Percentiles rank a stretch among this genome's conserved stretches.
These are phyloP conservation scores for Phalaenopsis equestris DNA, from an alignment of 106 monocot species.

Conservation along the genomic window DNA sequence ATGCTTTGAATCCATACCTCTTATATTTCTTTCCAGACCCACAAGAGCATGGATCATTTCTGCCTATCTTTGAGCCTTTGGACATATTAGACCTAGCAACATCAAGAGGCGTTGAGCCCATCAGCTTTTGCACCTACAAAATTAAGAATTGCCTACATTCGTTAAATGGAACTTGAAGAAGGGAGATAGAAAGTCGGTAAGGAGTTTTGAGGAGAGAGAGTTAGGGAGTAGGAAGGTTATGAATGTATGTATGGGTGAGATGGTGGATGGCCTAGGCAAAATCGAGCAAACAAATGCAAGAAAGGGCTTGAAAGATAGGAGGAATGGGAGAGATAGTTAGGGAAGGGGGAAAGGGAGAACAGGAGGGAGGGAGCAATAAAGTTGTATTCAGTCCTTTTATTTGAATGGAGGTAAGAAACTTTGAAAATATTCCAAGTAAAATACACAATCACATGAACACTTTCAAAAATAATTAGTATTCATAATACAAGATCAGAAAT, in stretches of 20 bases:
- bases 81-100: slow-evolving; percentile 35
- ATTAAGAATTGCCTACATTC: background rate
- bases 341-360: background rate
- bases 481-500: background rate
- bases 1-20: slow-evolving; percentile 34
- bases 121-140: slow-evolving; percentile 80
- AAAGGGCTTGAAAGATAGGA: background rate
- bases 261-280: background rate
- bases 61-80: slow-evolving; percentile 63
- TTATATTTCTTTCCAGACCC: slow-evolving; percentile 92
- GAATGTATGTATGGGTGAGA: background rate
- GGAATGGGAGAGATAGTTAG: background rate
- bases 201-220: background rate
- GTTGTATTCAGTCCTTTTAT: background rate
- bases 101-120: slow-evolving; percentile 90
- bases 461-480: background rate
- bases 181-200: background rate
- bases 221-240: background rate
- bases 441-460: background rate
- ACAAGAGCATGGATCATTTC: slow-evolving; percentile 81
- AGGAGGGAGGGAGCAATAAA: background rate
- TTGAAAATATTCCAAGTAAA: background rate
- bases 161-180: background rate
- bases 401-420: background rate
- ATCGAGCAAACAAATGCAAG: background rate